Conservation (phyloP, 441 rosid genomes). For the Erodium trifolium region DNA sequence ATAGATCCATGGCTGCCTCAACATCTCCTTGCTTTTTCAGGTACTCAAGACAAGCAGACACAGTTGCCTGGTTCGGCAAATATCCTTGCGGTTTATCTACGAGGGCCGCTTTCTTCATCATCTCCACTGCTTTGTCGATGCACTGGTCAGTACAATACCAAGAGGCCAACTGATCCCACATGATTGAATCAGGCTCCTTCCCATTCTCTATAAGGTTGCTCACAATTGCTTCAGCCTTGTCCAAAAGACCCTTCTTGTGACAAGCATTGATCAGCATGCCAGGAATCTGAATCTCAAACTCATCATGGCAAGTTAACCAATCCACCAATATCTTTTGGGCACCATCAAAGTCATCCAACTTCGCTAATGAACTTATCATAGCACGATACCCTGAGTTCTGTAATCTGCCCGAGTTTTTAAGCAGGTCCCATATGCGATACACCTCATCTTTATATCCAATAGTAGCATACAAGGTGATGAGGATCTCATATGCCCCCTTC, state of each 20-base stretch:
- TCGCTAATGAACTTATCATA: background rate
- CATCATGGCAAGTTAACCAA: background rate
- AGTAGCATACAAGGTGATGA: conserved; percentile 29
- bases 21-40: background rate
- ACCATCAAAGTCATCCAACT: conserved; percentile 3
- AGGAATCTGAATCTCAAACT: conserved; percentile 29
- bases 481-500: conserved; percentile 23
- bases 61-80: background rate
- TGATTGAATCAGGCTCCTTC: conserved; percentile 22
- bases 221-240: conserved; percentile 31
- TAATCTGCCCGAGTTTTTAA: background rate
- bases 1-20: background rate
- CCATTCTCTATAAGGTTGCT: conserved; percentile 28
- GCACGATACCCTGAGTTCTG: background rate
- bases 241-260: conserved; percentile 25
- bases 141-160: conserved; percentile 20
- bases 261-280: conserved; percentile 28
- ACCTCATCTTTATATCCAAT: conserved; percentile 32
- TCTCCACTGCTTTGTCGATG: conserved; percentile 31
- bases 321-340: background rate
- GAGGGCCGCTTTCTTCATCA: conserved; percentile 23
- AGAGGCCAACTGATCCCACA: conserved; percentile 31
- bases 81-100: background rate
- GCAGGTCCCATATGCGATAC: conserved; percentile 29
- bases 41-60: background rate